Evolutionary conservation across 805 yeast species (phyloP).

Genomic region (Saccharomyces kudriavzevii): DNA sequence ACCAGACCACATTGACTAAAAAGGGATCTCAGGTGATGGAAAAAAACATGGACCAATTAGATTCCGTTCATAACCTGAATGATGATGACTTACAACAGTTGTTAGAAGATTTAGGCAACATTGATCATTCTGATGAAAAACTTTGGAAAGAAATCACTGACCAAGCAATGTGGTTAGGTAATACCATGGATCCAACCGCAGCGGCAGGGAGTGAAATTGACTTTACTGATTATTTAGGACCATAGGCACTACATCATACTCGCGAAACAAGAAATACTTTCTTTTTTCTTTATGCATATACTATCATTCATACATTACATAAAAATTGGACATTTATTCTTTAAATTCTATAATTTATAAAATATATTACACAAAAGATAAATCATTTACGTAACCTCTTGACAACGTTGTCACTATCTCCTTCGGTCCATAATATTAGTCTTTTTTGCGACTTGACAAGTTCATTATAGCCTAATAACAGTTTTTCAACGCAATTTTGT

Average conservation of each 20-base stretch:
- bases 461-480: constrained; percentile 16
- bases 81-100: constrained; percentile 31
- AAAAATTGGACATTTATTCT: neutral
- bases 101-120: constrained; percentile 25
- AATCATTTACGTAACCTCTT: constrained; percentile 35
- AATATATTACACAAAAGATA: neutral
- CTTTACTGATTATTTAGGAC: constrained; percentile 12
- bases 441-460: constrained; percentile 44
- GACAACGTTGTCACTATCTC: constrained; percentile 38
- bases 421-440: constrained; percentile 51
- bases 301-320: neutral
- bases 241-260: neutral
- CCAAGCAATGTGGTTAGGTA: constrained; percentile 69
- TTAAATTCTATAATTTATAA: neutral
- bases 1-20: constrained; percentile 10
- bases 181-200: constrained; percentile 27
- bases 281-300: neutral
- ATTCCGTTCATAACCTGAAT: constrained; percentile 28
- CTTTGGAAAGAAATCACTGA: constrained; percentile 72
- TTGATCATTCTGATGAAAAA: constrained; percentile 39
- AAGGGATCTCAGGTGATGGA: constrained; percentile 18
- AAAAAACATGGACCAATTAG: constrained; percentile 25
- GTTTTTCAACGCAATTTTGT: constrained; percentile 30
- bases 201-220: constrained; percentile 20
- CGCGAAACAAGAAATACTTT: neutral